Evolutionary conservation across 192 early-diverging fungal genomes (phyloP).

Genomic region (Tieghemiomyces parasiticus): DNA sequence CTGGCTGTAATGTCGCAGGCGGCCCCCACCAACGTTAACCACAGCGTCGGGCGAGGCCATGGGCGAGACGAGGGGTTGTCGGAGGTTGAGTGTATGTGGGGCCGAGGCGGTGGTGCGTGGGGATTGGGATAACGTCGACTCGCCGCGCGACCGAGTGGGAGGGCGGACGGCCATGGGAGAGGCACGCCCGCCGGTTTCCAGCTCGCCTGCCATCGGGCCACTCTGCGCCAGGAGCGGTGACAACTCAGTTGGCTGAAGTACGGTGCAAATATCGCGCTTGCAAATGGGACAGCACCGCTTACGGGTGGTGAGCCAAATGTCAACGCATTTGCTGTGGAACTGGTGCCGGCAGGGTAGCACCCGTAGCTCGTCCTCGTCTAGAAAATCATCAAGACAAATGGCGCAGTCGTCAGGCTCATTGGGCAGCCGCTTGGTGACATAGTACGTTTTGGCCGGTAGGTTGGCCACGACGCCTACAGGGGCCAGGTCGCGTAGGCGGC

Average conservation of each 20-base stretch:
- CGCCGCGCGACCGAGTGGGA: too few species aligned
- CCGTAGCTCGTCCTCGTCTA: constrained; percentile 58
- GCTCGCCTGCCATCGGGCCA: too few species aligned
- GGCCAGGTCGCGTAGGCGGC: constrained; percentile 56
- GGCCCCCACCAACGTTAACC: background rate
- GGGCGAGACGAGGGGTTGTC: background rate
- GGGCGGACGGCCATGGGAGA: too few species aligned
- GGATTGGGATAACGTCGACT: too few species aligned
- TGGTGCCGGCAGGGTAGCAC: constrained; percentile 77
- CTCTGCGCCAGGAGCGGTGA: too few species aligned
- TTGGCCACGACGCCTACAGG: constrained; percentile 55
- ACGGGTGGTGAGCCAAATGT: constrained; percentile 76
- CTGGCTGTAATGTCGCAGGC: too few species aligned
- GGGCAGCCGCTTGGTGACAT: constrained; percentile 39
- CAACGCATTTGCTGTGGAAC: constrained; percentile 80
- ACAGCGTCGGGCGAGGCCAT: background rate
- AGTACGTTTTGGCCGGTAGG: constrained; percentile 57
- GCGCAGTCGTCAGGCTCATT: constrained; percentile 72
- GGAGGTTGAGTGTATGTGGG: background rate
- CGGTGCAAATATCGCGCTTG: constrained; percentile 35
- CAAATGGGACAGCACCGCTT: constrained; percentile 75
- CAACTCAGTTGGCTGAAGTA: background rate
- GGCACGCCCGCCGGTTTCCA: too few species aligned
- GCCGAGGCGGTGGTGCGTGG: background rate
- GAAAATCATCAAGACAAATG: constrained; percentile 89